Evolutionary conservation across 202 grass and related monocot species (phyloP).

Genomic region (Brachypodium distachyon): DNA sequence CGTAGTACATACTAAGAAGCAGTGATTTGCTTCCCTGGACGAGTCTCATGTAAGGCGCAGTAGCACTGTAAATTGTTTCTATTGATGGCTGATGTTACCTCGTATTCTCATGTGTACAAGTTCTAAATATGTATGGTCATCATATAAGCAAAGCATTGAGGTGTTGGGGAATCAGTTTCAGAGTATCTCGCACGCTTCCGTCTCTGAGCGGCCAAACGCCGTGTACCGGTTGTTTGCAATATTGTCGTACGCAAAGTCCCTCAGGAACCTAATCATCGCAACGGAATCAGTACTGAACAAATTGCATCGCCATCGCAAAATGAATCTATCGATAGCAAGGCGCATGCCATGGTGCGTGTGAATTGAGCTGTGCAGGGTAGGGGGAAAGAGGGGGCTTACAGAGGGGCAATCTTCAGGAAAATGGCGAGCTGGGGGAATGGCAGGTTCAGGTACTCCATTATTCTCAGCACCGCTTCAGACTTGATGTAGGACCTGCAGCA

Average conservation of each 20-base stretch:
- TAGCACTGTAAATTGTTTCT: neutral
- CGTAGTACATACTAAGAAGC: neutral
- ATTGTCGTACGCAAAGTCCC: conserved; percentile 85
- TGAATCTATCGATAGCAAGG: neutral
- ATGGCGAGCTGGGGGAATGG: conserved; percentile 73
- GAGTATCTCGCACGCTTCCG: conserved; percentile 76
- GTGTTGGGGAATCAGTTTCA: neutral
- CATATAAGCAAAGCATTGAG: neutral
- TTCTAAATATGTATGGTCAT: neutral
- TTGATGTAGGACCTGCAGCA: conserved; percentile 74
- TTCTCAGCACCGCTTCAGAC: conserved; percentile 83
- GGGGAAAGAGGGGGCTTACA: conserved; percentile 29
- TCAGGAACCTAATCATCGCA: conserved; percentile 41
- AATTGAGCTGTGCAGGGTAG: neutral
- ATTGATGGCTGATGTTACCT: neutral
- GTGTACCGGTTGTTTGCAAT: conserved; percentile 70
- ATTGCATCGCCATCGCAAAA: neutral
- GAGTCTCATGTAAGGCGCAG: neutral
- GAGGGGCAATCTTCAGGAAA: conserved; percentile 56
- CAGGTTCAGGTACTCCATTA: conserved; percentile 82
- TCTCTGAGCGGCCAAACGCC: conserved; percentile 64
- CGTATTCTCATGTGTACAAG: neutral
- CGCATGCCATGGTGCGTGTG: neutral
- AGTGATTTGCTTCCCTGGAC: neutral
- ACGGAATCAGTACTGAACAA: neutral